These are phyloP conservation scores for Rheum nobile DNA, from an alignment of 148 eudicot genomes.

Conservation along the genomic window DNA sequence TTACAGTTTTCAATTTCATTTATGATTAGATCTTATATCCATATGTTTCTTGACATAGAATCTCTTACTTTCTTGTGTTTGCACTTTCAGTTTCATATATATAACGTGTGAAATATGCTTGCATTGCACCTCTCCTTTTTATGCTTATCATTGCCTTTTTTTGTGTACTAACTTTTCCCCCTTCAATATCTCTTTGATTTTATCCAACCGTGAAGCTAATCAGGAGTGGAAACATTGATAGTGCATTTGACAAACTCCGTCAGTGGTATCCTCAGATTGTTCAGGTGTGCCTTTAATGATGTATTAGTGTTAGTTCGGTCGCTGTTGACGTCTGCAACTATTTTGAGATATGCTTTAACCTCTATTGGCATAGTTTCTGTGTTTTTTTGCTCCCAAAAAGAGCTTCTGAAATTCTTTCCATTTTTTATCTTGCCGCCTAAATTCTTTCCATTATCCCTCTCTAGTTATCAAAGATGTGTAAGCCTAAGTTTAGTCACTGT, in stretches of 20 bases:
- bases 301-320: background rate
- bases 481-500: background rate
- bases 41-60: too few species aligned
- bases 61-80: too few species aligned
- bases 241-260: slow-evolving; percentile 36
- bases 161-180: background rate
- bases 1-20: background rate
- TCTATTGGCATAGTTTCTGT: background rate
- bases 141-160: too few species aligned
- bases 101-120: background rate
- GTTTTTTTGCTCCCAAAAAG: background rate
- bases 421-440: background rate
- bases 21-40: background rate
- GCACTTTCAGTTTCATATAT: too few species aligned
- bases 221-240: slow-evolving; percentile 53
- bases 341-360: background rate
- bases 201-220: slow-evolving; percentile 36
- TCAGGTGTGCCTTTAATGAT: slow-evolving; percentile 27
- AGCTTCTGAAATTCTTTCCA: background rate
- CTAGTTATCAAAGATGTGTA: background rate
- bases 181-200: background rate
- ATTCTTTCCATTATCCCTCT: background rate
- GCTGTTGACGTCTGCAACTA: background rate
- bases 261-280: slow-evolving; percentile 57
- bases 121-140: background rate